Percentiles rank a stretch among this genome's conserved stretches.
These are phyloP conservation scores for Syncephalastrum contaminatum DNA, from an alignment of 371 early-diverging fungal genomes.

Conservation along the genomic window DNA sequence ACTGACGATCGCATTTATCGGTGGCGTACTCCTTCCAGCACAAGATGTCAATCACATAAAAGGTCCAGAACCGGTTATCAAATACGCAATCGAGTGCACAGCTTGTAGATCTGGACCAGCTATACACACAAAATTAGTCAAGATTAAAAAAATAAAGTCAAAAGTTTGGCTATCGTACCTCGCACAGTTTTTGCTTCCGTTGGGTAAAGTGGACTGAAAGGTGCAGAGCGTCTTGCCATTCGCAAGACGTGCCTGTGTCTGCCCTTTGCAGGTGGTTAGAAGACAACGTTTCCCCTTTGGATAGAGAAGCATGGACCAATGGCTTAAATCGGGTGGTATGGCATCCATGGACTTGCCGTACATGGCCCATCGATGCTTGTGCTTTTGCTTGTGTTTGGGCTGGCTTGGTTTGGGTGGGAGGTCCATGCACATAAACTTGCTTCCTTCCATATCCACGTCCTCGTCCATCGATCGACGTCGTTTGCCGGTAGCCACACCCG, in stretches of 20 bases:
- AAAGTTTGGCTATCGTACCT: not conserved
- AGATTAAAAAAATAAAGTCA: not conserved
- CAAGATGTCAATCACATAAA: constrained; percentile 64
- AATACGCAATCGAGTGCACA: constrained; percentile 66
- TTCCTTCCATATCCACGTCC: not conserved
- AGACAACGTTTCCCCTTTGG: constrained; percentile 65
- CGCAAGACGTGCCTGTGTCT: constrained; percentile 12
- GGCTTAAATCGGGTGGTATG: constrained; percentile 51
- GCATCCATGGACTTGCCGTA: constrained; percentile 56
- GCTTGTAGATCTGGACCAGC: constrained; percentile 9
- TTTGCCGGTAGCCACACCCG: too few relatives aligned
- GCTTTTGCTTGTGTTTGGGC: too few relatives aligned
- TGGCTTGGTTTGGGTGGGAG: too few relatives aligned
- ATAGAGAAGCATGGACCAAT: constrained; percentile 54
- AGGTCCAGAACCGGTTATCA: constrained; percentile 54
- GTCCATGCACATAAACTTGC: too few relatives aligned
- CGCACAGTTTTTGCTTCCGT: constrained; percentile 41
- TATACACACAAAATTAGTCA: not conserved
- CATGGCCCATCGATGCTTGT: constrained; percentile 35
- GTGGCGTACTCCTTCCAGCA: constrained; percentile 67
- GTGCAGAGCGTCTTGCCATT: not conserved
- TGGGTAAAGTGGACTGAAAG: constrained; percentile 59
- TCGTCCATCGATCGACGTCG: not conserved
- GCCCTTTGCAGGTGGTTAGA: constrained; percentile 52
- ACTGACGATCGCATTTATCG: constrained; percentile 63